A percentile compares a stretch with the other conserved stretches of the same genome.
phyloP scores from a whole-genome alignment of 2,329 filamentous ascomycete species.

The Colletotrichum higginsianum region DNA sequence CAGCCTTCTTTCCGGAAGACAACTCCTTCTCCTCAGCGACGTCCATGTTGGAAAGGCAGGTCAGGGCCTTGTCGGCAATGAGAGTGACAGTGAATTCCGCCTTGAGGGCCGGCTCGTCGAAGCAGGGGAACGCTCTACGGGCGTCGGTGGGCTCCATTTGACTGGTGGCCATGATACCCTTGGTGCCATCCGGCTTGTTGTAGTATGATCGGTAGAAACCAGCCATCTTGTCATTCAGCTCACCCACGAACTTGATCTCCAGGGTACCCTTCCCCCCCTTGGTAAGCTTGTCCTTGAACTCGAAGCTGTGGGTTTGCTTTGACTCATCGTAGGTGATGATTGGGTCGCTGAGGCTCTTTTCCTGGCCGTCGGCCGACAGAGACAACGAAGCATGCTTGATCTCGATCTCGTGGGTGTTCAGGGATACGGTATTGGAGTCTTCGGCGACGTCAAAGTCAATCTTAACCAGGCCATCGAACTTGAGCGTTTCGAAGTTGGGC shows the following conservation, averaged over 20 bases:
- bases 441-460: conserved; percentile 91
- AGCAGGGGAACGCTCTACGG: conserved; percentile 93
- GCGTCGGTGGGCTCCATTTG: conserved; percentile 99
- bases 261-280: conserved; percentile 82
- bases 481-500: conserved; percentile 89
- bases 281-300: conserved; percentile 80
- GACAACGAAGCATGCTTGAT: conserved; percentile 73
- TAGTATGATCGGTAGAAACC: conserved; percentile 98
- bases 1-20: conserved; percentile 75
- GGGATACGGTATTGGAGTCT: conserved; percentile 86
- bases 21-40: conserved; percentile 79
- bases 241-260: conserved; percentile 76
- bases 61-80: conserved; percentile 90
- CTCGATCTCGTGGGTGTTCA: conserved; percentile 90
- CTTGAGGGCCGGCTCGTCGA: conserved; percentile 95
- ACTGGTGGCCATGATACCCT: conserved; percentile 87
- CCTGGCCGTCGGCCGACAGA: conserved; percentile 44
- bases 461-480: conserved; percentile 85
- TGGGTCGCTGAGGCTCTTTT: conserved; percentile 71
- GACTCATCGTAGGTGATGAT: conserved; percentile 82
- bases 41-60: conserved; percentile 98
- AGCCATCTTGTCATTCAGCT: conserved; percentile 94
- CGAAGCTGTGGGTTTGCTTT: conserved; percentile 85
- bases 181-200: conserved; percentile 84
- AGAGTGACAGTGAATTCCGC: conserved; percentile 93